Evolutionary conservation across 345 rosid species (phyloP).

Genomic region (Viola odorata): DNA sequence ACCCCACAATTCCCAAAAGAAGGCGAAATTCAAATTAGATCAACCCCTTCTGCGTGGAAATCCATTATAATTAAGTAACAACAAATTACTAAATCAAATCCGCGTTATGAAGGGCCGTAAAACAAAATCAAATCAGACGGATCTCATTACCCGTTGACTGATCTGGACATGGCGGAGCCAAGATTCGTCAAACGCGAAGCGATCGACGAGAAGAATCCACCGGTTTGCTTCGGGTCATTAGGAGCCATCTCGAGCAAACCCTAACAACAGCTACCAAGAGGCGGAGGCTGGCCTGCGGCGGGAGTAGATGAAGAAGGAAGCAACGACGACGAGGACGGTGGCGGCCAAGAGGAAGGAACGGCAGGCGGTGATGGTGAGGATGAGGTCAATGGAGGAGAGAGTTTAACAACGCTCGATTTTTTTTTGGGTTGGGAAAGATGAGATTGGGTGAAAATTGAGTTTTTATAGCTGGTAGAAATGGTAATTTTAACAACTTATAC

Average conservation of each 20-base stretch:
- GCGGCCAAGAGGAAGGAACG: no score
- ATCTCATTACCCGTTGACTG: conserved; percentile 79
- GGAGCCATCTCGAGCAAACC: conserved; percentile 22
- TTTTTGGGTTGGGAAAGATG: no score
- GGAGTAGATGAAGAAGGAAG: no score
- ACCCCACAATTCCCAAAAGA: not conserved
- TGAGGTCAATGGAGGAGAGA: no score
- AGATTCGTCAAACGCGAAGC: conserved; percentile 67
- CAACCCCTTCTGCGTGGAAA: not conserved
- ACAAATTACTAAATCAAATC: not conserved
- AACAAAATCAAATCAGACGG: conserved; percentile 1
- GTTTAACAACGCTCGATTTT: no score
- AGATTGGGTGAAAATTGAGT: no score
- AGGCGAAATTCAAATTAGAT: not conserved
- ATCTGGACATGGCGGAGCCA: conserved; percentile 75
- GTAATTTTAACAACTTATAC: no score
- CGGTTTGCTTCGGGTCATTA: conserved; percentile 60
- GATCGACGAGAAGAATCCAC: conserved; percentile 83
- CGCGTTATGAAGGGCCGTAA: not conserved
- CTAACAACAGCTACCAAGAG: not conserved
- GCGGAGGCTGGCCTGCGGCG: no score
- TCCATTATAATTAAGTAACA: not conserved
- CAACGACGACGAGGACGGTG: no score
- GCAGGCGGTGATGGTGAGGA: no score
- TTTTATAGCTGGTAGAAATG: no score